A percentile compares a stretch with the other conserved stretches of the same genome.
These are phyloP conservation scores for Neohortaea acidophila DNA, from an alignment of 495 filamentous ascomycete genomes.

Conservation along the genomic window DNA sequence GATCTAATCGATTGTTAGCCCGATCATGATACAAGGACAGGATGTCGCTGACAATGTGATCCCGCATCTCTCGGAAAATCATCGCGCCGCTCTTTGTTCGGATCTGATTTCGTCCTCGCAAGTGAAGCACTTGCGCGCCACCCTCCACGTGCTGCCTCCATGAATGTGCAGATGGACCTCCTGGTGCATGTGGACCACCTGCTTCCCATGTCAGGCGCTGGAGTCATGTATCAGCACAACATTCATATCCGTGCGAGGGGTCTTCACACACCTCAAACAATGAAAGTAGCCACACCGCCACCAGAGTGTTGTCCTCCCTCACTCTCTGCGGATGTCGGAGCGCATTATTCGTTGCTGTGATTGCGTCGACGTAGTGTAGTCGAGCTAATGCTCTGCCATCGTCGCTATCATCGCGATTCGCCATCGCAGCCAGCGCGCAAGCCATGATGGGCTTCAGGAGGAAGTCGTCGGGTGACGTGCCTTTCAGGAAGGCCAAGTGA, in stretches of 20 bases:
- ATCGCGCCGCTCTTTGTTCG: background rate
- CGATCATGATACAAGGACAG: too few relatives aligned
- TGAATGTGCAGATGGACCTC: conserved; percentile 2
- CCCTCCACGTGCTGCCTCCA: conserved; percentile 11
- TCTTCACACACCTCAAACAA: conserved; percentile 4
- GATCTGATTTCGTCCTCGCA: conserved; percentile 7
- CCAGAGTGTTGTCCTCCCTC: conserved; percentile 10
- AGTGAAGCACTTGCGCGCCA: conserved; percentile 8
- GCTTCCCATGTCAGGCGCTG: conserved; percentile 9
- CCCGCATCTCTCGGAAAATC: conserved; percentile 7
- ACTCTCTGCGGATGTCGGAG: conserved; percentile 4
- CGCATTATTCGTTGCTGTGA: conserved; percentile 6
- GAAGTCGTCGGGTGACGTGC: conserved; percentile 1
- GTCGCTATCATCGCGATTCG: conserved; percentile 3
- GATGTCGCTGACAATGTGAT: conserved; percentile 5
- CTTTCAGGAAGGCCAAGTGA: conserved; percentile 7
- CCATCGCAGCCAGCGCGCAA: conserved; percentile 6
- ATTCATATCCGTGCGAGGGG: background rate
- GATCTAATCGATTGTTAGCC: too few relatives aligned
- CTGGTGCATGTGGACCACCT: too few relatives aligned
- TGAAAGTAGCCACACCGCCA: conserved; percentile 7
- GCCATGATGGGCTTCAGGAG: conserved; percentile 11
- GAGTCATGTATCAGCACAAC: background rate
- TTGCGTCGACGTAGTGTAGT: conserved; percentile 11
- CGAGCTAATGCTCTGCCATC: background rate